Percentiles rank a stretch among this genome's conserved stretches.
phyloP scores from a whole-genome alignment of 371 early-diverging fungal species.

The Saksenaea oblongispora region DNA sequence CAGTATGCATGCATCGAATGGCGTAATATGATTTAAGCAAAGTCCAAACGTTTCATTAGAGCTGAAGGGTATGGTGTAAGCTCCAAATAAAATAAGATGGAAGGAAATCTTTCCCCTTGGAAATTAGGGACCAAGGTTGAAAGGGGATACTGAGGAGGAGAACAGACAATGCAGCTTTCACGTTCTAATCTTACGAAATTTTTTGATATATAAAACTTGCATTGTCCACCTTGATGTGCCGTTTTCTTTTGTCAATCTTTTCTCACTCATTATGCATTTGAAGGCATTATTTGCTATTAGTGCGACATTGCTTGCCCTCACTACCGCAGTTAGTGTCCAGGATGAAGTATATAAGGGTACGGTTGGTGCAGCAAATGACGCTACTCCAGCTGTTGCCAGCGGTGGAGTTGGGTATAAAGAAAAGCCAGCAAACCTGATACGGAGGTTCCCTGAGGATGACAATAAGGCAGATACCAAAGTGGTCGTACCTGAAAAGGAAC shows the following conservation, averaged over 20 bases:
- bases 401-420: background rate
- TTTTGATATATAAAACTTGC: background rate
- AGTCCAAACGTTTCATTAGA: background rate
- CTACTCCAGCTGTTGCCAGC: background rate
- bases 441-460: background rate
- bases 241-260: background rate
- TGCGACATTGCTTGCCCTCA: background rate
- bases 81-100: background rate
- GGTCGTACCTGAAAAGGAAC: background rate
- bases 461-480: background rate
- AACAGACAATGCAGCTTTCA: constrained; percentile 3
- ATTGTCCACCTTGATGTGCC: background rate
- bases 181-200: background rate
- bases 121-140: too few relatives aligned
- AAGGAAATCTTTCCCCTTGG: too few relatives aligned
- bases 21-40: background rate
- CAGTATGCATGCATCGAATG: background rate
- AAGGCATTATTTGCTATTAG: background rate
- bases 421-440: background rate
- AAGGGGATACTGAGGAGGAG: background rate
- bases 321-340: background rate
- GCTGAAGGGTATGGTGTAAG: too few relatives aligned
- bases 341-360: background rate
- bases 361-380: background rate
- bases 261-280: background rate